phyloP scores from a whole-genome alignment of 176 grass and related monocot species.

The Avena atlantica region DNA sequence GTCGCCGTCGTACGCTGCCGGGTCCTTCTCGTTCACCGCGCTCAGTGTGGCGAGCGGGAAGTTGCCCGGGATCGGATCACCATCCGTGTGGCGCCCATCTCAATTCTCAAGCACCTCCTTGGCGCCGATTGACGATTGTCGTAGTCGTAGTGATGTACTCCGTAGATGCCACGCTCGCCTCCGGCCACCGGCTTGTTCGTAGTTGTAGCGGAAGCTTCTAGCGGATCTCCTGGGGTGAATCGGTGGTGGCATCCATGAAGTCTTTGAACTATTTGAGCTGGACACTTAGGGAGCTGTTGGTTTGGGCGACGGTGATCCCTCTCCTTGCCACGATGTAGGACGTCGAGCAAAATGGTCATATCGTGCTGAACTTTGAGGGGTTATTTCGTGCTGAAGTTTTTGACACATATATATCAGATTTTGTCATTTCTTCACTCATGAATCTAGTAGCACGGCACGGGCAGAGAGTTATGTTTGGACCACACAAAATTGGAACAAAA shows the following conservation, averaged over 20 bases:
- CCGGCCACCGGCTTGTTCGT: background rate
- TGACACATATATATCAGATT: too few relatives aligned
- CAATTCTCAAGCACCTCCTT: background rate
- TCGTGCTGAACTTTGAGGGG: too few relatives aligned
- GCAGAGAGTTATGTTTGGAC: too few relatives aligned
- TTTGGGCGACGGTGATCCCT: slow-evolving; percentile 25
- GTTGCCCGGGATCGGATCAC: background rate
- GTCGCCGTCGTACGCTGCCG: background rate
- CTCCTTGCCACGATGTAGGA: background rate
- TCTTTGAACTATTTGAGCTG: slow-evolving; percentile 53
- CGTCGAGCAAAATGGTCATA: too few relatives aligned
- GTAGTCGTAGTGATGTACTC: too few relatives aligned
- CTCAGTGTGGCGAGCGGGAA: background rate
- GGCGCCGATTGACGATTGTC: background rate
- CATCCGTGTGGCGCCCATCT: background rate
- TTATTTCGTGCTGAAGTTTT: too few relatives aligned
- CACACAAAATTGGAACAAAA: too few relatives aligned
- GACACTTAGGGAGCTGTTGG: slow-evolving; percentile 43
- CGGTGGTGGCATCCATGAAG: background rate
- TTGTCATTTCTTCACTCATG: too few relatives aligned
- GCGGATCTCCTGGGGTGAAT: background rate
- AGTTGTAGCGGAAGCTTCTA: background rate
- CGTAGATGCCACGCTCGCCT: background rate
- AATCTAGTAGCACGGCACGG: too few relatives aligned
- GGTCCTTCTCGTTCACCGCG: background rate